phyloP scores from a whole-genome alignment of 768 basidiomycete species.

The Lanmaoa pseudosensibilis region DNA sequence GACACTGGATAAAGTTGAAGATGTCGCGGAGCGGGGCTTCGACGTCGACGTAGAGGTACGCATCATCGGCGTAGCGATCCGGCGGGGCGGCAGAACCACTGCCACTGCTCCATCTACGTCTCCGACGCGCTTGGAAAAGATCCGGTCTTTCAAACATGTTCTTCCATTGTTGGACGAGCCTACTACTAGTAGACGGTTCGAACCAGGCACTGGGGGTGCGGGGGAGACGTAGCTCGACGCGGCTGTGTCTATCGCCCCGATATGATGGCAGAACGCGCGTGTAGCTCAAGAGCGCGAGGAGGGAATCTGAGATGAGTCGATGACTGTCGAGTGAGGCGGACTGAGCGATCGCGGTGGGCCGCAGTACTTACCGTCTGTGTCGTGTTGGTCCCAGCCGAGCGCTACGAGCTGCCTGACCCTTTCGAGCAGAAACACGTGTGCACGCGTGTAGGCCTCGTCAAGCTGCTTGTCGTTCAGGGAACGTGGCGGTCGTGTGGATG shows the following conservation, averaged over 20 bases:
- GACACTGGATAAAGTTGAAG: constrained; percentile 8
- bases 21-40: constrained; percentile 2
- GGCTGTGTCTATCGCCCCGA: neutral
- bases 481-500: neutral
- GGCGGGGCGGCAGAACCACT: neutral
- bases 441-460: neutral
- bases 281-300: neutral
- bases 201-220: constrained; percentile 1
- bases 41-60: constrained; percentile 8
- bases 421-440: neutral
- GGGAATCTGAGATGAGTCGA: neutral
- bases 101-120: neutral
- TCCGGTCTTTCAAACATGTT: neutral
- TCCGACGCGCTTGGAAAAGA: neutral
- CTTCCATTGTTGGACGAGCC: neutral
- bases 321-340: neutral
- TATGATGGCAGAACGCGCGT: neutral
- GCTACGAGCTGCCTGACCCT: neutral
- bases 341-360: neutral
- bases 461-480: neutral
- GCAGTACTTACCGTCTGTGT: neutral
- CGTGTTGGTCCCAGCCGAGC: neutral
- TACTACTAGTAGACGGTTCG: neutral
- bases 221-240: constrained; percentile 1
- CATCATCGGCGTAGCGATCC: constrained; percentile 5